Evolutionary conservation across 1,284 basidiomycete genomes (phyloP).

Genomic region (Ceratobasidium sp.): DNA sequence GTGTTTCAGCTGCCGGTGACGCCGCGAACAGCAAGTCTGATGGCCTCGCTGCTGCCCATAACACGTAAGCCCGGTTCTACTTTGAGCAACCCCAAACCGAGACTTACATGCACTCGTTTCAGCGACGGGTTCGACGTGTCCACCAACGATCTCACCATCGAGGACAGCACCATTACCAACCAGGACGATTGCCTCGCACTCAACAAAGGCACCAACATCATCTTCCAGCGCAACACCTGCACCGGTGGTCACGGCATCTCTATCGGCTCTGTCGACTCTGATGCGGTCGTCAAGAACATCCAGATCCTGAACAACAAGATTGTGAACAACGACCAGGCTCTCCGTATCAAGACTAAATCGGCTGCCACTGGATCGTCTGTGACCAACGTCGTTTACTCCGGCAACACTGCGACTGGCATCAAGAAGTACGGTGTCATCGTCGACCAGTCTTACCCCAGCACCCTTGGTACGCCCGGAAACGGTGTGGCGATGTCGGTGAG

Average conservation of each 20-base stretch:
- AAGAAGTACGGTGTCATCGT: slow-evolving; percentile 51
- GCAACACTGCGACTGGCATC: slow-evolving; percentile 50
- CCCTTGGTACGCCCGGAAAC: slow-evolving; percentile 45
- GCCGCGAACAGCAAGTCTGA: slow-evolving; percentile 63
- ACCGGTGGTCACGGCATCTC: slow-evolving; percentile 51
- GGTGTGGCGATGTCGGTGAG: slow-evolving; percentile 40
- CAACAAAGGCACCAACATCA: slow-evolving; percentile 50
- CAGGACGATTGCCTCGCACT: slow-evolving; percentile 52
- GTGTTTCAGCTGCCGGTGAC: slow-evolving; percentile 57
- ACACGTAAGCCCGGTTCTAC: slow-evolving; percentile 54
- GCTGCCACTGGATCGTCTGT: slow-evolving; percentile 49
- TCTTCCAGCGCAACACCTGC: slow-evolving; percentile 51
- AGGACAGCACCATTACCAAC: slow-evolving; percentile 51
- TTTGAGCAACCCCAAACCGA: background rate
- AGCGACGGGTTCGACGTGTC: slow-evolving; percentile 46
- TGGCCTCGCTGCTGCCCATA: slow-evolving; percentile 59
- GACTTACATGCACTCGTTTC: too few relatives aligned
- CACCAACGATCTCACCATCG: slow-evolving; percentile 44
- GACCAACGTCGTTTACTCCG: slow-evolving; percentile 49
- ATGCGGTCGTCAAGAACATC: slow-evolving; percentile 50
- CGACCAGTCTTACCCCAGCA: slow-evolving; percentile 45
- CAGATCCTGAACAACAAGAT: slow-evolving; percentile 50
- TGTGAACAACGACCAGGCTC: slow-evolving; percentile 50
- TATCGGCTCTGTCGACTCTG: slow-evolving; percentile 50
- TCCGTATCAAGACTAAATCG: slow-evolving; percentile 52